Evolutionary conservation across 2,329 filamentous ascomycete species (phyloP).

Genomic region (Penicillium rolfsii): DNA sequence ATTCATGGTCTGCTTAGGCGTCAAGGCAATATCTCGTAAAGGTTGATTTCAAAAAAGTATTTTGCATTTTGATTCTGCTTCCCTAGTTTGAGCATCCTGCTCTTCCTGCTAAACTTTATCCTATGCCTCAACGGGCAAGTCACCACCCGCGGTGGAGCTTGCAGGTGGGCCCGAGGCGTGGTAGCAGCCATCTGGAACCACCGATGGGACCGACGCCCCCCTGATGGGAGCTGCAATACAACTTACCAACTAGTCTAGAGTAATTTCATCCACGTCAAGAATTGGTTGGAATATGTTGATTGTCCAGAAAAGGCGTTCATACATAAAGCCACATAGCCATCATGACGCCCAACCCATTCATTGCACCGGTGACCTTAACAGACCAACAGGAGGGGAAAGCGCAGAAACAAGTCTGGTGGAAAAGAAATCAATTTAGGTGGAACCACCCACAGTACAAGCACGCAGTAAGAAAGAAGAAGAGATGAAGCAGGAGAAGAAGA

Average conservation of each 20-base stretch:
- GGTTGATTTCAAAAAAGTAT: conserved; percentile 29
- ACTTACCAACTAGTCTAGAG: background rate
- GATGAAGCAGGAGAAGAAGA: conserved; percentile 22
- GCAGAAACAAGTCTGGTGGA: conserved; percentile 25
- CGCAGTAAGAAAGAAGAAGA: conserved; percentile 18
- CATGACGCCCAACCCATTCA: conserved; percentile 30
- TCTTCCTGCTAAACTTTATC: background rate
- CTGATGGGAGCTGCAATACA: background rate
- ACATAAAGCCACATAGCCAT: conserved; percentile 26
- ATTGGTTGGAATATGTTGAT: conserved; percentile 18
- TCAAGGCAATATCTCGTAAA: conserved; percentile 35
- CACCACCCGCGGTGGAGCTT: conserved; percentile 16
- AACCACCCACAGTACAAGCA: conserved; percentile 25
- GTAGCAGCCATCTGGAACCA: conserved; percentile 18
- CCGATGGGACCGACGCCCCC: background rate
- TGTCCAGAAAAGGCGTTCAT: conserved; percentile 22
- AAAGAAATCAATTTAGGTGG: conserved; percentile 32
- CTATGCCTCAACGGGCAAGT: background rate
- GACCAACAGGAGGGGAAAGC: conserved; percentile 17
- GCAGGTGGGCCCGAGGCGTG: conserved; percentile 18
- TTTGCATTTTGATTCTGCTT: conserved; percentile 8
- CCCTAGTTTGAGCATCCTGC: background rate
- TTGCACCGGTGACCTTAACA: conserved; percentile 23
- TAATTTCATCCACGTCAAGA: background rate
- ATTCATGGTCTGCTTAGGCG: conserved; percentile 39